These are phyloP conservation scores for Draba incana DNA, from an alignment of 345 rosid genomes.

Conservation along the genomic window DNA sequence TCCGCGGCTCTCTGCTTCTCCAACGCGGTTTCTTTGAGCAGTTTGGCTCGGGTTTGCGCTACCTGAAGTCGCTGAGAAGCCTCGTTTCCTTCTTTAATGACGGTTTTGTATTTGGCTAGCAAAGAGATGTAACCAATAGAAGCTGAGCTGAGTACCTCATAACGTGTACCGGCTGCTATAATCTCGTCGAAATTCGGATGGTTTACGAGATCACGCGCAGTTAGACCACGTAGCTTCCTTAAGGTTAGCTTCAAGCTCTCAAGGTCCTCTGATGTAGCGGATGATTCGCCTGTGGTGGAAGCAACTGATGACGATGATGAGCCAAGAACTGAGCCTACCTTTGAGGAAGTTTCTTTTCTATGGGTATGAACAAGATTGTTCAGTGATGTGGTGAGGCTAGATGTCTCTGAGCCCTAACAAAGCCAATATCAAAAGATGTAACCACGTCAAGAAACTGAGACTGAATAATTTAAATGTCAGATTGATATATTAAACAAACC, in stretches of 20 bases:
- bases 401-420: slow-evolving; percentile 34
- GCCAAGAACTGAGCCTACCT: slow-evolving; percentile 30
- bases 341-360: slow-evolving; percentile 33
- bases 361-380: slow-evolving; percentile 37
- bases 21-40: slow-evolving; percentile 40
- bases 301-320: slow-evolving; percentile 33
- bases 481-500: slow-evolving; percentile 18
- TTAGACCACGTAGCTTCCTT: slow-evolving; percentile 39
- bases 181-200: slow-evolving; percentile 41
- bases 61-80: slow-evolving; percentile 44
- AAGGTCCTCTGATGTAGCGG: slow-evolving; percentile 40
- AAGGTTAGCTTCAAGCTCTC: slow-evolving; percentile 35
- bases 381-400: slow-evolving; percentile 34
- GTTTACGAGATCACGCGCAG: slow-evolving; percentile 40
- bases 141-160: slow-evolving; percentile 43
- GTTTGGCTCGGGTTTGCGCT: slow-evolving; percentile 37
- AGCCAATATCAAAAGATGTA: slow-evolving; percentile 10
- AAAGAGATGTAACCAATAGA: slow-evolving; percentile 46
- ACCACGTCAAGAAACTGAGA: slow-evolving; percentile 14
- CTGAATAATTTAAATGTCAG: background rate
- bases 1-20: slow-evolving; percentile 43
- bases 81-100: slow-evolving; percentile 45
- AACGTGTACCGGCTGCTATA: slow-evolving; percentile 40
- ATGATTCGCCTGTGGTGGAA: slow-evolving; percentile 41
- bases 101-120: slow-evolving; percentile 47